These are phyloP conservation scores for Gastrolobium villosum DNA, from an alignment of 306 rosid genomes.

Conservation along the genomic window DNA sequence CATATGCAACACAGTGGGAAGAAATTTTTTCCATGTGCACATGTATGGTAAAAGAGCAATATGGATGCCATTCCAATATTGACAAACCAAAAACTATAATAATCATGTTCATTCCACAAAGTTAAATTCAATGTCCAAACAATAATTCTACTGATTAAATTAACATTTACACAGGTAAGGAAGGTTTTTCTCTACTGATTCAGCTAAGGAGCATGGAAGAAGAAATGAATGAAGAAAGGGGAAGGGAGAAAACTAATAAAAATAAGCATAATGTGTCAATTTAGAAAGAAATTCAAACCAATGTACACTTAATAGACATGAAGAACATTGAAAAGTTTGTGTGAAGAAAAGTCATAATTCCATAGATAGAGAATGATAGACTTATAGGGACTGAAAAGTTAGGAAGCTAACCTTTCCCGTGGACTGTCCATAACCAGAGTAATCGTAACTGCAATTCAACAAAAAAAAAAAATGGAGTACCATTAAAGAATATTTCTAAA, in stretches of 20 bases:
- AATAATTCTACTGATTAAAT: background rate
- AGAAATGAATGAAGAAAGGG: background rate
- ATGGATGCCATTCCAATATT: background rate
- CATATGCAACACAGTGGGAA: background rate
- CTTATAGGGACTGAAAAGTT: conserved; percentile 18
- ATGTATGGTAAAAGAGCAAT: background rate
- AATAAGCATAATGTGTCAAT: background rate
- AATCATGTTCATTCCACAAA: background rate
- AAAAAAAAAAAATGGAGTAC: background rate
- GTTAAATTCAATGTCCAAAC: background rate
- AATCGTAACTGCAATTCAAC: conserved; percentile 79
- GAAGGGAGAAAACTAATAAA: background rate
- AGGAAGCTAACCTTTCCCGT: conserved; percentile 85
- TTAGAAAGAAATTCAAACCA: background rate
- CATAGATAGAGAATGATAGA: conserved; percentile 13
- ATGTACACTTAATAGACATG: background rate
- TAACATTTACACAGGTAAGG: background rate
- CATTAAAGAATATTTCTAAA: conserved; percentile 15
- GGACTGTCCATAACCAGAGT: conserved; percentile 98
- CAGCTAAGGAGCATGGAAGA: background rate
- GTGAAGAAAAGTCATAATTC: conserved; percentile 15
- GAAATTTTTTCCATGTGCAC: background rate
- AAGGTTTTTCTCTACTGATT: background rate
- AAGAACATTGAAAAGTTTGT: background rate
- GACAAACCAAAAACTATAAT: no score